Percentiles rank a stretch among this genome's conserved stretches.
Evolutionary conservation across 2,329 filamentous ascomycete species (phyloP).

Genomic region (Colletotrichum orchidophilum): DNA sequence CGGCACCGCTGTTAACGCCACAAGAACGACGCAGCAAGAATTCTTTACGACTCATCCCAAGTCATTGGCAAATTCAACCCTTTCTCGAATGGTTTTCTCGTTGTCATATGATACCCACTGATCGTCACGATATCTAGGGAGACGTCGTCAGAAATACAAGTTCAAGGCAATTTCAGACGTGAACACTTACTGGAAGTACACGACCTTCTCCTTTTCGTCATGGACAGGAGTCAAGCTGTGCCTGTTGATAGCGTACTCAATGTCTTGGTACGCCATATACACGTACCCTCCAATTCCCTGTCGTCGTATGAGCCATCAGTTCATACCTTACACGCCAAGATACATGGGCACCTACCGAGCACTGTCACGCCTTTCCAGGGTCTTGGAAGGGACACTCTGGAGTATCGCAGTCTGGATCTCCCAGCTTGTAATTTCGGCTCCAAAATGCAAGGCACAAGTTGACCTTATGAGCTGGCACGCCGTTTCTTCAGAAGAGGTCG

Average conservation of each 20-base stretch:
- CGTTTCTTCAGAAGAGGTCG: slow-evolving; percentile 56
- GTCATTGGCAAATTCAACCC: slow-evolving; percentile 39
- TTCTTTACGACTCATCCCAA: too few species aligned
- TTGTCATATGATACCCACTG: slow-evolving; percentile 51
- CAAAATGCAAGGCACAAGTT: slow-evolving; percentile 45
- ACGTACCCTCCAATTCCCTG: too few species aligned
- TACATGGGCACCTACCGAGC: too few species aligned
- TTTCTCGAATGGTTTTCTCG: neutral
- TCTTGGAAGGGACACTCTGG: slow-evolving; percentile 12
- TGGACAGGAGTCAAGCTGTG: slow-evolving; percentile 35
- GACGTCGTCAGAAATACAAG: too few species aligned
- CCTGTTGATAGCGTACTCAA: slow-evolving; percentile 37
- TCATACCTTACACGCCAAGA: too few species aligned
- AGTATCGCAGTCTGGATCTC: neutral
- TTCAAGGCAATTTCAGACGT: too few species aligned
- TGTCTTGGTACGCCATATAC: slow-evolving; percentile 38
- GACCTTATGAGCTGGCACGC: slow-evolving; percentile 51
- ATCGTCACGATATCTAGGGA: slow-evolving; percentile 45
- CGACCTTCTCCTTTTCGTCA: slow-evolving; percentile 40
- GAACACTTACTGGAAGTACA: slow-evolving; percentile 47
- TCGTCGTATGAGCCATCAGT: too few species aligned
- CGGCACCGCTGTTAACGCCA: too few species aligned
- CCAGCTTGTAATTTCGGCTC: neutral
- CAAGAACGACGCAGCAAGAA: too few species aligned
- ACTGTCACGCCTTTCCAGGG: too few species aligned